Evolutionary conservation across 2,329 filamentous ascomycete species (phyloP), one percentile per base, ranked within the genome.

Genomic region (Sordariomycetes sp.): DNA sequence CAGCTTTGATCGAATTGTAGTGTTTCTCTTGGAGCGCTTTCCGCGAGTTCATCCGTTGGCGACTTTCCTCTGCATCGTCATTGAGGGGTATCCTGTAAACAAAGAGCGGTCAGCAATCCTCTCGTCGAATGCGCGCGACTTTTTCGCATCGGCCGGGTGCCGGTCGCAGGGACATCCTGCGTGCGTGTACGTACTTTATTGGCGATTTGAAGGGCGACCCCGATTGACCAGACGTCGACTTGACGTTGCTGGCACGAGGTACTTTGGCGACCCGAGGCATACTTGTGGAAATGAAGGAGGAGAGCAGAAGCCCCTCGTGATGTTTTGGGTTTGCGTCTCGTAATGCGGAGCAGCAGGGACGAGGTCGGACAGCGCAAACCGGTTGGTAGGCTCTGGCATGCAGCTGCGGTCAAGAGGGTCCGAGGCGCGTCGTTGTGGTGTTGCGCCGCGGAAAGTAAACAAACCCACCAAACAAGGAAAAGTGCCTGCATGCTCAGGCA

Each of bases 21-120:
- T 95, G 88, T 46, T 81, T 81, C 56, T 94, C 86, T 55, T 95
- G 83, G 20, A 86, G 75, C 21, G 85, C 86, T 62, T 93, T 86
- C 50, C 92, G 81, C 41, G 85, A 87, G 53, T 92, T 83, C 50
- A 90, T 69, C 32, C 92, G 82, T 47, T 82, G 81, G 32, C 87
- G 88, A 59, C 93, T 94, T 63, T 98, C 92, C 47, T 82, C 78
- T 40, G 77, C 80, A 68, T 98, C 92, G 64, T 98, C 92, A 64
- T 96, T 96, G 42, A 98, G 75, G 23, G 92, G 88, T 39, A 98
- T 93, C 56, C 86, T 94, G 49, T 9, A 15, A n/a, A 17, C 20
- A 17, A 31, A 17, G 17, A 18, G 29, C 16, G 16, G 29, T 21
- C 15, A 31, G 29, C 16, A 18, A 7, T n/a, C 8, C 25, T 14